Evolutionary conservation across 139 green algal species (phyloP).

Genomic region (Limnomonas spitsbergensis): DNA sequence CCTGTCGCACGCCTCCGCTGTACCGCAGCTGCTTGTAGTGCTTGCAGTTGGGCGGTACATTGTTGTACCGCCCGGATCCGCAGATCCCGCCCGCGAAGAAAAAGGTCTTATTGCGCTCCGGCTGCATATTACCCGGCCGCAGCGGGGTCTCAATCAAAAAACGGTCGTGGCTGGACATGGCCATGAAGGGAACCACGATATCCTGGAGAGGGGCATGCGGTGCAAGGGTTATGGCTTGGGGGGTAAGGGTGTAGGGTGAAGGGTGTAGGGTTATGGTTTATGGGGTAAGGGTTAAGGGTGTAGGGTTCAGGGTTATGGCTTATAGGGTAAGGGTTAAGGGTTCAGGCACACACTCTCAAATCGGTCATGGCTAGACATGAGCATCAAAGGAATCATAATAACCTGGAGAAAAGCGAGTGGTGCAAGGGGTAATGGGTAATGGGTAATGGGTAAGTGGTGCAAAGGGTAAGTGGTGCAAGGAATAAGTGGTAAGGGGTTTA

Average conservation of each 20-base stretch:
- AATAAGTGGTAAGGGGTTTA: too few relatives aligned
- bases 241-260: background rate
- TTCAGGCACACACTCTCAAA: slow-evolving; percentile 41
- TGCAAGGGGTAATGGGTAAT: background rate
- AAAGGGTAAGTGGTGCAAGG: too few relatives aligned
- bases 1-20: slow-evolving; percentile 39
- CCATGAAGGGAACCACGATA: slow-evolving; percentile 50
- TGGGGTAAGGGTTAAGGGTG: too few relatives aligned
- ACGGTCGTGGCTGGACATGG: slow-evolving; percentile 47
- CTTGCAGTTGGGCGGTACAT: slow-evolving; percentile 40
- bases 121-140: slow-evolving; percentile 29
- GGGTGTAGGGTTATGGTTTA: too few relatives aligned
- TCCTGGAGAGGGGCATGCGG: slow-evolving; percentile 38
- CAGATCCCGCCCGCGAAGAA: slow-evolving; percentile 44
- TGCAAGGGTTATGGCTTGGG: background rate
- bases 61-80: slow-evolving; percentile 31
- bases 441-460: background rate
- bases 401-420: slow-evolving; percentile 36
- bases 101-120: slow-evolving; percentile 34
- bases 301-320: too few relatives aligned
- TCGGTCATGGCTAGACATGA: slow-evolving; percentile 47
- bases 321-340: too few relatives aligned
- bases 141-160: slow-evolving; percentile 47
- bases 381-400: slow-evolving; percentile 50
- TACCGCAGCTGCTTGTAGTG: slow-evolving; percentile 51